Base-by-base conservation (phyloP, 768 basidiomycete species). In the Leucosporidium yakuticum region DNA sequence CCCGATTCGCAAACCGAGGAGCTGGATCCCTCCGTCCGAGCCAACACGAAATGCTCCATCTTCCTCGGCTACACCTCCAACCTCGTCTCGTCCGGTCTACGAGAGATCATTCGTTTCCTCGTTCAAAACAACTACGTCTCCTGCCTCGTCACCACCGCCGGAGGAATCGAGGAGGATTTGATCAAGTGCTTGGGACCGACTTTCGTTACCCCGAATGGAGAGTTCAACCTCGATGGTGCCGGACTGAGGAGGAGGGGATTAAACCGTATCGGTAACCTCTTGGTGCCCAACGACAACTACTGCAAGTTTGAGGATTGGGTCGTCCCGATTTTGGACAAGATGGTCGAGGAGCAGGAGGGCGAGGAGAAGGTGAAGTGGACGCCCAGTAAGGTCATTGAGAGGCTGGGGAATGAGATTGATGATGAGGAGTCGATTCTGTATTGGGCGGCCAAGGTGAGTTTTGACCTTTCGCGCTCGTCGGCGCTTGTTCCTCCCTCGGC, bases 231-330 rank as follows among this genome's bases (percentile, higher is more conserved):
- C 64, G 88, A 94, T 69, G 96, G 96, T 20, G 90, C 91, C 8
- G 86, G 87, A 65, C 80, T 99, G 64, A 85, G 96, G 54, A 86
- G 82, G 76, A 84, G 85, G 68, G 96, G 96, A n/a, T 86, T 99
- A 84, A 99, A 99, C 75, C 86, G 96, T 47, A 92, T 98, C 69
- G 96, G 96, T 39, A 99, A 99, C 76, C 85, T 99, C 53, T 81
- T 99, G 65, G 86, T 99, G 3, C 96, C 96, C 4, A 99, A 99
- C 77, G 91, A 96, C 75, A 98, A 98, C 77, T 99, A 99, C 79
- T 98, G 96, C 86, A 88, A 90, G 76, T 99, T 98, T 74, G 96
- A 99, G 80, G 95, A 98, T 78, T 99, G 96, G 96, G 84, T 98
- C n/a, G 87, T 86, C 25, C 96, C 96, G 3, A 90, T 97, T 64